Evolutionary conservation across 768 basidiomycete species (phyloP).

Genomic region (Boletellus emodensis): DNA sequence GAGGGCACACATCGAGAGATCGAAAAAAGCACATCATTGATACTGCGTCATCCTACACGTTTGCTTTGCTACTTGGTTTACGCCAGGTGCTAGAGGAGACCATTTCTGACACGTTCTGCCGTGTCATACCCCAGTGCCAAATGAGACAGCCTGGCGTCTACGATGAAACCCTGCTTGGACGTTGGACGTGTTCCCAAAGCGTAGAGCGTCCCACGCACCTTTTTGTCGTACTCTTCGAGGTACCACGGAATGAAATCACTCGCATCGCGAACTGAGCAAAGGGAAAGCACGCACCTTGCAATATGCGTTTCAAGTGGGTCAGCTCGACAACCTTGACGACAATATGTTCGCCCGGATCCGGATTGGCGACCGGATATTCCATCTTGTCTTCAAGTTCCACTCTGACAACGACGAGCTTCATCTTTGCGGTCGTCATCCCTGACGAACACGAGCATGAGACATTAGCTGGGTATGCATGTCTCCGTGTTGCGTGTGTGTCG

Average conservation of each 20-base stretch:
- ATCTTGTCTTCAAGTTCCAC: constrained; percentile 65
- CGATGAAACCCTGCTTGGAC: constrained; percentile 47
- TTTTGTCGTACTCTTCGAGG: constrained; percentile 50
- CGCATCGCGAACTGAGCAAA: not conserved
- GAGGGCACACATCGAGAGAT: constrained; percentile 68
- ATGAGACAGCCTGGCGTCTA: constrained; percentile 78
- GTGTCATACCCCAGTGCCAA: constrained; percentile 69
- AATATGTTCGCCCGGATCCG: constrained; percentile 87
- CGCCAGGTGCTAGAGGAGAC: constrained; percentile 18
- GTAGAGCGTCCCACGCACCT: constrained; percentile 36
- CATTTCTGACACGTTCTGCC: constrained; percentile 37
- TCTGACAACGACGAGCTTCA: constrained; percentile 77
- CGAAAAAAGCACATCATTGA: constrained; percentile 48
- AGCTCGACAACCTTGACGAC: constrained; percentile 68
- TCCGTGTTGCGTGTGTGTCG: not conserved
- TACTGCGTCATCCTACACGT: constrained; percentile 1
- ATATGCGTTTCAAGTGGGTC: constrained; percentile 51
- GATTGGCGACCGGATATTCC: constrained; percentile 65
- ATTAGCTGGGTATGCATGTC: too few relatives aligned
- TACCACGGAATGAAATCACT: not conserved
- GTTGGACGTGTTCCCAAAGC: not conserved
- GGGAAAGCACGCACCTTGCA: constrained; percentile 58
- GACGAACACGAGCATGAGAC: not conserved
- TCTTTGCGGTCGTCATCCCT: constrained; percentile 95
- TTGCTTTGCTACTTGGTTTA: not conserved